A percentile compares a stretch with the other conserved stretches of the same genome.
Evolutionary conservation across 208 protist species (phyloP).

Genomic region (Acanthamoeba healyi): DNA sequence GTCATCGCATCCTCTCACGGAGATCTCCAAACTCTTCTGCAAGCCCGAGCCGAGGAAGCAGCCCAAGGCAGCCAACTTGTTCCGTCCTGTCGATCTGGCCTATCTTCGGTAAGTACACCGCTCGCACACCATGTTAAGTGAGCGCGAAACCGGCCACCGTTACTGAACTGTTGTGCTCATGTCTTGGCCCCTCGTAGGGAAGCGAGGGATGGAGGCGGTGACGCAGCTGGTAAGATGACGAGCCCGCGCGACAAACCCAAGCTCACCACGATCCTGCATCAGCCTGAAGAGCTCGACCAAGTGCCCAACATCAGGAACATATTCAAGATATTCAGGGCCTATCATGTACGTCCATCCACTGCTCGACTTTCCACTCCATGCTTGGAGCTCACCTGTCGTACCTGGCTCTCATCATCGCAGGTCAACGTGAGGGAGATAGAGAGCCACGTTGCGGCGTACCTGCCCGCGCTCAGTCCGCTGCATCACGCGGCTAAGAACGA

Average conservation of each 20-base stretch:
- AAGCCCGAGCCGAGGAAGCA: conserved; percentile 26
- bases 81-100: background rate
- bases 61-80: conserved; percentile 33
- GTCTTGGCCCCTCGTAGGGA: background rate
- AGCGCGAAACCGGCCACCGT: no score
- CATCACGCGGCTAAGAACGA: conserved; percentile 25
- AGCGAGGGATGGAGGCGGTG: background rate
- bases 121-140: background rate
- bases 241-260: background rate
- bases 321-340: conserved; percentile 32
- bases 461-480: background rate
- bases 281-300: conserved; percentile 32
- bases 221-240: background rate
- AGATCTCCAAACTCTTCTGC: conserved; percentile 47
- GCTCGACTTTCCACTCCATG: background rate
- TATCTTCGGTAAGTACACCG: background rate
- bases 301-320: conserved; percentile 41
- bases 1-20: conserved; percentile 14
- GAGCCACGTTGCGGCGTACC: conserved; percentile 2
- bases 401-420: background rate
- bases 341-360: background rate
- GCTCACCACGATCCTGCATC: conserved; percentile 28
- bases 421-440: conserved; percentile 32
- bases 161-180: no score
- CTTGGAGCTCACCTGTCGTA: no score